Evolutionary conservation across 331 rosid species (phyloP), one percentile per base, ranked within the genome.

Genomic region (Stylosanthes scabra): DNA sequence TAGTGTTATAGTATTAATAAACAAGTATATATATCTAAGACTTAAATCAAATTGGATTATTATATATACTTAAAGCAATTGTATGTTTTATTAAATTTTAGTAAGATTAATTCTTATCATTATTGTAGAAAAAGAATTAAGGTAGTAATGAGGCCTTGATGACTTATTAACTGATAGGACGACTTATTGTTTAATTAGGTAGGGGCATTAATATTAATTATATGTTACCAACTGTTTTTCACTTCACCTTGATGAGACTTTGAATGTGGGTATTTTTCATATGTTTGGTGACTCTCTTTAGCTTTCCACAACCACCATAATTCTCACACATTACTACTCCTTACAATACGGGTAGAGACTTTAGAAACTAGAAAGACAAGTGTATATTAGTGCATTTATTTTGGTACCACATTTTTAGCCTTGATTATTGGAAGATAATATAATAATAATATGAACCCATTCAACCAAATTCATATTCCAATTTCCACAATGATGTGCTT

Each of bases 371-470:
- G n/a, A 20, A 20, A 20, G 4, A 59, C 11, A 20, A 20, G 27
- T 47, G n/a, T 10, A 5, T 2, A 45, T 7, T 1, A 15, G 69
- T 27, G 34, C 40, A 50, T 75, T 71, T 52, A 41, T 44, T 75
- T 71, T 59, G 47, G 74, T 79, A 77, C 67, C 89, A 71, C 84
- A 16, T 37, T 66, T 78, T 64, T 34, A 71, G 91, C 74, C 89
- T 84, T 90, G 81, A 86, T 78, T 82, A 78, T 59, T 45, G 84
- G 83, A 16, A 16, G 15, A 11, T 34, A 20, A 20, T 20, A 20
- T 1, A 20, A 20, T 34, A 34, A 34, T 34, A 34, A 34, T 34
- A 34, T 50, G 15, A 14, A 56, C 63, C 70, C 39, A 34, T 34
- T 44, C 49, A 49, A 4, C 58, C 58, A 49, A 25, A 54, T 52